phyloP scores from a whole-genome alignment of 2,329 filamentous ascomycete species.

The Metarhizium rileyi region DNA sequence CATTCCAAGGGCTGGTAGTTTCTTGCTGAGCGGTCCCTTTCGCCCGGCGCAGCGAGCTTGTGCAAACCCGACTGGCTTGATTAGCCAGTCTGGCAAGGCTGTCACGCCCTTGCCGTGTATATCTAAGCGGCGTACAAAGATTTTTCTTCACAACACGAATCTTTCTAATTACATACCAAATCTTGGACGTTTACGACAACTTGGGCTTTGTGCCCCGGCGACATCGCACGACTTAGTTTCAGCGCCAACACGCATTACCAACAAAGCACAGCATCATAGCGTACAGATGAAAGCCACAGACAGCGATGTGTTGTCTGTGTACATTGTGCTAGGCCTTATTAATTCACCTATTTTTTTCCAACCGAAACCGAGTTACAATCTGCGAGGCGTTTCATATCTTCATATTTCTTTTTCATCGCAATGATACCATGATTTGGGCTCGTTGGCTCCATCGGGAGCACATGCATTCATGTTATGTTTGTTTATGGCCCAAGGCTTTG shows the following conservation, averaged over 20 bases:
- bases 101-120: constrained; percentile 14
- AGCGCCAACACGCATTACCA: constrained; percentile 2
- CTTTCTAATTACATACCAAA: constrained; percentile 3
- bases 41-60: neutral
- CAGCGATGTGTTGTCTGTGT: neutral
- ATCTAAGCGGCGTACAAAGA: constrained; percentile 19
- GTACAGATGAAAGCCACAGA: neutral
- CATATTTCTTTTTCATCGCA: neutral
- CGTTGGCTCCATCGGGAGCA: constrained; percentile 3
- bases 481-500: constrained; percentile 14
- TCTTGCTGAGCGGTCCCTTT: constrained; percentile 4
- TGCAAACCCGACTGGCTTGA: neutral
- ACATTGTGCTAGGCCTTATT: constrained; percentile 6
- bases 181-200: neutral
- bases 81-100: constrained; percentile 3
- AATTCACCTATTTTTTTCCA: constrained; percentile 11
- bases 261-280: constrained; percentile 1
- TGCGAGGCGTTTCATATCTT: constrained; percentile 11
- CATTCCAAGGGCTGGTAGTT: constrained; percentile 35
- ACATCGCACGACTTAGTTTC: constrained; percentile 1
- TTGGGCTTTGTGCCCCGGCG: neutral
- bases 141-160: constrained; percentile 10
- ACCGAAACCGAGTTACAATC: neutral
- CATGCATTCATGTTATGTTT: constrained; percentile 6
- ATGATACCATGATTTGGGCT: constrained; percentile 22